Percentiles rank a stretch among this genome's conserved stretches.
phyloP scores from a whole-genome alignment of 306 rosid species.

The Quercus wislizeni region DNA sequence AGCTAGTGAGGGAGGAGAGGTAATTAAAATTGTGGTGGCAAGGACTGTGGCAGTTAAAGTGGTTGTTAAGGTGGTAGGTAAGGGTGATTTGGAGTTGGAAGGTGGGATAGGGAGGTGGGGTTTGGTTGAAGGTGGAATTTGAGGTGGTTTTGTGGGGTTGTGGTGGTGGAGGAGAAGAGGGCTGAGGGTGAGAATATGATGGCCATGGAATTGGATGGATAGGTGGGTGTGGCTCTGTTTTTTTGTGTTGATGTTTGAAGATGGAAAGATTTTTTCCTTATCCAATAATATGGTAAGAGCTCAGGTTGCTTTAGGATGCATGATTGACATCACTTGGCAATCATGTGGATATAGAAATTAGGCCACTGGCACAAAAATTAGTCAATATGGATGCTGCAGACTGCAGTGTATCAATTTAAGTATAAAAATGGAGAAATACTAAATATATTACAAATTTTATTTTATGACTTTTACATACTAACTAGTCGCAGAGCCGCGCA shows the following conservation, averaged over 20 bases:
- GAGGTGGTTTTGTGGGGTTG: constrained; percentile 36
- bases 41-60: constrained; percentile 45
- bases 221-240: neutral
- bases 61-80: constrained; percentile 26
- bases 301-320: no score
- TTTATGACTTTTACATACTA: no score
- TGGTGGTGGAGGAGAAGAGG: constrained; percentile 33
- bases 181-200: constrained; percentile 51
- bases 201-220: constrained; percentile 45
- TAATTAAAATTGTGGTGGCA: constrained; percentile 43
- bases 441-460: no score
- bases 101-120: constrained; percentile 26
- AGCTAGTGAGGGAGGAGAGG: constrained; percentile 46
- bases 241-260: neutral
- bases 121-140: constrained; percentile 20
- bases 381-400: no score
- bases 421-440: no score
- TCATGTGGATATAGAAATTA: no score
- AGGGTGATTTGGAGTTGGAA: constrained; percentile 41
- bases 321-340: no score
- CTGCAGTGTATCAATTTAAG: no score
- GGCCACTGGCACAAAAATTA: no score
- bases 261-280: constrained; percentile 12
- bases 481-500: no score
- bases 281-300: constrained; percentile 8